Conservation (phyloP, 2,329 filamentous ascomycete genomes). For the Epichloe uncinata region DNA sequence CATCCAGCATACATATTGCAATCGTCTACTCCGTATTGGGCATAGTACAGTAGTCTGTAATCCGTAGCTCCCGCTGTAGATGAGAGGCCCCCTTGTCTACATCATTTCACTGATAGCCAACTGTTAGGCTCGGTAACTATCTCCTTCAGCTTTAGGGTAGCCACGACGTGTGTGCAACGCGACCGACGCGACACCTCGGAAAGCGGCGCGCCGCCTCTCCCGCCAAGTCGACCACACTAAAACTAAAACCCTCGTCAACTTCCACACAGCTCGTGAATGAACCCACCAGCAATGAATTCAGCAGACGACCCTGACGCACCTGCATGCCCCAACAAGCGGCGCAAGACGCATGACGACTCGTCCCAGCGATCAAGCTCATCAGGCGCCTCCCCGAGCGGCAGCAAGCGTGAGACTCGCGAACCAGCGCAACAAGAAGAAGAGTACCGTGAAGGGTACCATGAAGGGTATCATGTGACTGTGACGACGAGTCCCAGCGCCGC, state of each 20-base stretch:
- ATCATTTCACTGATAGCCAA: too few species aligned
- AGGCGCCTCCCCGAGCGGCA: slow-evolving; percentile 6
- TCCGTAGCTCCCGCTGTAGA: too few species aligned
- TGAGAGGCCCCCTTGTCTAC: too few species aligned
- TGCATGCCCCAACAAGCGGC: slow-evolving; percentile 19
- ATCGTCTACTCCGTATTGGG: too few species aligned
- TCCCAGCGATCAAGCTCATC: slow-evolving; percentile 14
- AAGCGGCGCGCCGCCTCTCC: background rate
- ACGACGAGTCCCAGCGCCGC: slow-evolving; percentile 11
- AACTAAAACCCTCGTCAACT: background rate
- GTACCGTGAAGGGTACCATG: too few species aligned
- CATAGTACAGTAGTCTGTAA: too few species aligned
- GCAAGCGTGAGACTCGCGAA: background rate
- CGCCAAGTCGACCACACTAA: background rate
- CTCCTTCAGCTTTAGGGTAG: too few species aligned
- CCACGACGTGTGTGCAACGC: too few species aligned
- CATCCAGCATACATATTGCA: too few species aligned
- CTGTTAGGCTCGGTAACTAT: too few species aligned
- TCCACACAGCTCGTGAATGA: background rate
- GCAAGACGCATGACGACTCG: slow-evolving; percentile 18
- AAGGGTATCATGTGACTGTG: slow-evolving; percentile 1
- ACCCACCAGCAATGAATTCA: slow-evolving; percentile 16
- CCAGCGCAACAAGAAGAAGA: background rate
- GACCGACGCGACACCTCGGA: too few species aligned
- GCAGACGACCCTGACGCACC: slow-evolving; percentile 13